Evolutionary conservation across 805 yeast genomes (phyloP), one percentile per base, ranked within the genome.

Genomic region (Maudiozyma barnettii): DNA sequence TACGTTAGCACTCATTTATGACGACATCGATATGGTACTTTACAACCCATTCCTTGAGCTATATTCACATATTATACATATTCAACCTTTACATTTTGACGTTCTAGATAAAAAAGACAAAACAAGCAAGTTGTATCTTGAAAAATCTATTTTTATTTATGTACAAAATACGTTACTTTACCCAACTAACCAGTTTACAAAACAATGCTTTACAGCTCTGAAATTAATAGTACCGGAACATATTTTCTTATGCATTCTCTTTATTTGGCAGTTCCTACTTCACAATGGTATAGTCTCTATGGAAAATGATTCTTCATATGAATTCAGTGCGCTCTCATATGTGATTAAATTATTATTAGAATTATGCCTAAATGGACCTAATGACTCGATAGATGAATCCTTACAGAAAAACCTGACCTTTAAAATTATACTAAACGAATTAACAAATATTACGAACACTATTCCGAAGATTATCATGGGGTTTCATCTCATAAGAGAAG

Each of bases 401-500:
- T n/a, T 35, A 5, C 16, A 23, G 6, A 12, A 52, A 41, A 30
- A 49, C 18, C 23, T 26, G 13, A 41, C 48, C n/a, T 51, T 53
- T 19, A 46, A 45, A 59, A 62, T 48, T 43, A 52, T 53, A 35
- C 55, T 22, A 5, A 33, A 35, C 4, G 43, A 31, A 19, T 5
- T n/a, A 14, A 16, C 37, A 16, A 26, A 40, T 31, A 43, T 47
- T 3, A 41, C 41, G 8, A 22, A 39, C 3, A 21, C 45, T 8
- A 30, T 81, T 0, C 84, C 91, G 0, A 79, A 77, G 49, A 72
- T 86, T 10, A 72, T 81, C 0, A 64, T 84, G 22, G 77, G 89
- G 0, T 64, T 91, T 42, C 97, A 90, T 65, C 58, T 89, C 36
- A 66, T 87, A 2, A 68, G 89, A 46, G 97, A 91, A 61, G 97